These are phyloP conservation scores for Sisymbrium altissimum DNA, from an alignment of 345 rosid genomes.

Conservation along the genomic window DNA sequence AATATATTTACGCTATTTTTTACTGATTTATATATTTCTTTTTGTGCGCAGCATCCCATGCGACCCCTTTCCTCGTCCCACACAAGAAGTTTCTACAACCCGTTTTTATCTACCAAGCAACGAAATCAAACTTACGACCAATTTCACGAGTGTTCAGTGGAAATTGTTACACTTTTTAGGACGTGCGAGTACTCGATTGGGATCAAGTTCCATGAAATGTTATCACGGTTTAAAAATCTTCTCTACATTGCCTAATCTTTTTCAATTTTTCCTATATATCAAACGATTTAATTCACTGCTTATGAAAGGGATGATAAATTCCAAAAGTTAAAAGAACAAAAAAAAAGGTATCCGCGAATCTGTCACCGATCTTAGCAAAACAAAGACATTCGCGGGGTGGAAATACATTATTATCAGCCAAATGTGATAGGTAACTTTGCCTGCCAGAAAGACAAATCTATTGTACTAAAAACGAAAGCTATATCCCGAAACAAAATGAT, in stretches of 20 bases:
- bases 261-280: too few relatives aligned
- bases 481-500: too few relatives aligned
- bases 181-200: neutral
- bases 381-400: too few relatives aligned
- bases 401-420: too few relatives aligned
- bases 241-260: neutral
- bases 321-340: neutral
- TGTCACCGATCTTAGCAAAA: neutral
- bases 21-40: neutral
- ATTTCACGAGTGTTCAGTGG: neutral
- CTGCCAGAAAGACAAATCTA: neutral
- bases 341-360: neutral
- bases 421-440: neutral
- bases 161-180: neutral
- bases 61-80: neutral
- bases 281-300: neutral
- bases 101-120: neutral
- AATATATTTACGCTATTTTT: neutral
- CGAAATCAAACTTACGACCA: neutral
- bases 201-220: neutral
- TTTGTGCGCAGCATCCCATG: constrained; percentile 5
- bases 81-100: neutral
- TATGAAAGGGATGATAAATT: neutral
- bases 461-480: neutral
- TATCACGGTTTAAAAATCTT: neutral